phyloP scores from a whole-genome alignment of 805 yeast species.

The Barnettozyma siamensis region DNA sequence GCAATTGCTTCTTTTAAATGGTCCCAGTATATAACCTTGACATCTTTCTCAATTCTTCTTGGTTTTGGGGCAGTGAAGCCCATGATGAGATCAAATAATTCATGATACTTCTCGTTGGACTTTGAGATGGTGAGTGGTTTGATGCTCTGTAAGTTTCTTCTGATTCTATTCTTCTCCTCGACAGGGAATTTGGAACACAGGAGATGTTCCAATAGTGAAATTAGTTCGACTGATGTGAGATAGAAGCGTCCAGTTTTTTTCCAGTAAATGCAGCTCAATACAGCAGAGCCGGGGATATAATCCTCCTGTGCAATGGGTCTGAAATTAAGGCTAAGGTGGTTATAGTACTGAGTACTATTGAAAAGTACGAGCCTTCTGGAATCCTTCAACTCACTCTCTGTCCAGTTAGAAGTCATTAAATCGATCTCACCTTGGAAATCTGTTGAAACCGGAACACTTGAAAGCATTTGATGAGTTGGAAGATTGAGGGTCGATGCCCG shows the following conservation, averaged over 20 bases:
- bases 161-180: slow-evolving; percentile 64
- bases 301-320: slow-evolving; percentile 31
- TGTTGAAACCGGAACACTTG: slow-evolving; percentile 15
- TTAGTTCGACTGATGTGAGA: slow-evolving; percentile 63
- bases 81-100: slow-evolving; percentile 48
- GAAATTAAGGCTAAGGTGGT: slow-evolving; percentile 34
- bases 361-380: slow-evolving; percentile 46
- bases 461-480: slow-evolving; percentile 2
- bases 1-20: slow-evolving; percentile 46
- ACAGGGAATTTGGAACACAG: slow-evolving; percentile 51
- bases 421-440: slow-evolving; percentile 14
- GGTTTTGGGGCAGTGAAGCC: slow-evolving; percentile 58
- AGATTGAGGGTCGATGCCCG: slow-evolving; percentile 13
- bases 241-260: slow-evolving; percentile 40
- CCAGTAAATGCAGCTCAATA: slow-evolving; percentile 59
- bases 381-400: slow-evolving; percentile 34
- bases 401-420: slow-evolving; percentile 41
- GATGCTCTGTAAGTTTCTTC: slow-evolving; percentile 60
- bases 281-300: slow-evolving; percentile 35
- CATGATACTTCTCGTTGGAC: slow-evolving; percentile 31
- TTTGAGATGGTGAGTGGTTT: slow-evolving; percentile 57
- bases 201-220: slow-evolving; percentile 49
- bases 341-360: slow-evolving; percentile 31
- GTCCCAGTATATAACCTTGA: slow-evolving; percentile 60
- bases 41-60: slow-evolving; percentile 63